phyloP scores from a whole-genome alignment of 176 grass and related monocot species.

The Otatea glauca region DNA sequence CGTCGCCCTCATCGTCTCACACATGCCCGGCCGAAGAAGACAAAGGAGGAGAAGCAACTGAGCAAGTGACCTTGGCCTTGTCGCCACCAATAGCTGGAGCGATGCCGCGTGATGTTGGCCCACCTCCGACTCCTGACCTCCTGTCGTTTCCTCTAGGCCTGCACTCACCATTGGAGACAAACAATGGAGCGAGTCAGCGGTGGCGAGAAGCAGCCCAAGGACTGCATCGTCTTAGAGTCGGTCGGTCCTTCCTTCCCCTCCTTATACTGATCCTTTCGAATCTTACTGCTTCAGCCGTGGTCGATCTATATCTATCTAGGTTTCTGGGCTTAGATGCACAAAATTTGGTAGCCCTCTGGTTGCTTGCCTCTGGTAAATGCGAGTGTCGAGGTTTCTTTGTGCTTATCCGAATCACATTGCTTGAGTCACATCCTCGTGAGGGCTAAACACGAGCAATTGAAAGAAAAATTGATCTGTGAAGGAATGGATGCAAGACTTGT shows the following conservation, averaged over 20 bases:
- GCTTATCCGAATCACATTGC: not conserved
- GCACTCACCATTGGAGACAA: no score
- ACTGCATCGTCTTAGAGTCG: slow-evolving; percentile 86
- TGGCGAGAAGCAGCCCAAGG: slow-evolving; percentile 87
- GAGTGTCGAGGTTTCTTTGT: not conserved
- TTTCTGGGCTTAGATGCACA: not conserved
- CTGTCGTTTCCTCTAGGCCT: not conserved
- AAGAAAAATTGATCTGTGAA: no score
- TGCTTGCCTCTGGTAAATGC: not conserved
- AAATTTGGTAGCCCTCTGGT: not conserved
- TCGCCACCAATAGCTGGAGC: no score
- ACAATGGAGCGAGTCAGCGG: slow-evolving; percentile 56
- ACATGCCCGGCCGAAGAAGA: no score
- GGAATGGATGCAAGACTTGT: not conserved
- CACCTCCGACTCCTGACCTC: no score
- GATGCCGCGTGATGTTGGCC: no score
- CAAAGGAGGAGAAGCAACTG: no score
- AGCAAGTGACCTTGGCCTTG: no score
- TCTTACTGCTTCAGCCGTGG: not conserved
- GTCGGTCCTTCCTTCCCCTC: slow-evolving; percentile 28
- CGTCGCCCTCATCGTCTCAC: no score
- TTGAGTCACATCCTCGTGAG: no score
- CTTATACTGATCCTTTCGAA: not conserved
- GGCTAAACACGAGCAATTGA: no score
- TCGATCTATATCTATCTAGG: not conserved